A percentile compares a stretch with the other conserved stretches of the same genome.
Conservation (phyloP, 768 basidiomycete species). For the Pisolithus marmoratus region DNA sequence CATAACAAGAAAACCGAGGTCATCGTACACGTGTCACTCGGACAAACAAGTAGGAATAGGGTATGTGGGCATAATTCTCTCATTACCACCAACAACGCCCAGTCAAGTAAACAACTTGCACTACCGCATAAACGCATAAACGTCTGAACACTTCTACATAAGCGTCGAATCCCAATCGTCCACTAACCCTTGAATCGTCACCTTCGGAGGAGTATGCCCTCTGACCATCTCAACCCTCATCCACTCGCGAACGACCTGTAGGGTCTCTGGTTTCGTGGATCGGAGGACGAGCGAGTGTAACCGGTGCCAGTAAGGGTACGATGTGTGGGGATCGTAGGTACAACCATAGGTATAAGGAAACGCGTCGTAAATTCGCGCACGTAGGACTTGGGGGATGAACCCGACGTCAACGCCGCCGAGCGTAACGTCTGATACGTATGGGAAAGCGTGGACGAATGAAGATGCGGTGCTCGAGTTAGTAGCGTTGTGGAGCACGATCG, state of each 20-base stretch:
- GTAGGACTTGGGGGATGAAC: conserved; percentile 15
- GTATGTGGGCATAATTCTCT: no score
- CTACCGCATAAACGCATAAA: not conserved
- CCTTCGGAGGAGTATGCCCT: conserved; percentile 7
- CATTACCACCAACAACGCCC: no score
- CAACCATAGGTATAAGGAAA: conserved; percentile 3
- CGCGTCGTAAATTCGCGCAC: conserved; percentile 1
- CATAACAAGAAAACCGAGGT: no score
- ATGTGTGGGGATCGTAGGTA: no score
- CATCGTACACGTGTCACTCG: no score
- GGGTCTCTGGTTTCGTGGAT: conserved; percentile 17
- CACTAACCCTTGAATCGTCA: conserved; percentile 14
- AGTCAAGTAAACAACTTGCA: no score
- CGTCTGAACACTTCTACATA: not conserved
- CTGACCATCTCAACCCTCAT: conserved; percentile 8
- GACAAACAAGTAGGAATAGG: no score
- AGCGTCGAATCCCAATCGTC: conserved; percentile 9
- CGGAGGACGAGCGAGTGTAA: conserved; percentile 17
- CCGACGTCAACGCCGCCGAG: conserved; percentile 24
- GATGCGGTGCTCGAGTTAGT: conserved; percentile 18
- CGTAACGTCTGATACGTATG: conserved; percentile 12
- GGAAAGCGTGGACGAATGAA: conserved; percentile 24
- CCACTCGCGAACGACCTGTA: conserved; percentile 19
- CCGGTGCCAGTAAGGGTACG: conserved; percentile 12
- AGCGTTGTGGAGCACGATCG: conserved; percentile 20